phyloP scores from a whole-genome alignment of 352 stramenopile genomes.

The Phytophthora hybrid region DNA sequence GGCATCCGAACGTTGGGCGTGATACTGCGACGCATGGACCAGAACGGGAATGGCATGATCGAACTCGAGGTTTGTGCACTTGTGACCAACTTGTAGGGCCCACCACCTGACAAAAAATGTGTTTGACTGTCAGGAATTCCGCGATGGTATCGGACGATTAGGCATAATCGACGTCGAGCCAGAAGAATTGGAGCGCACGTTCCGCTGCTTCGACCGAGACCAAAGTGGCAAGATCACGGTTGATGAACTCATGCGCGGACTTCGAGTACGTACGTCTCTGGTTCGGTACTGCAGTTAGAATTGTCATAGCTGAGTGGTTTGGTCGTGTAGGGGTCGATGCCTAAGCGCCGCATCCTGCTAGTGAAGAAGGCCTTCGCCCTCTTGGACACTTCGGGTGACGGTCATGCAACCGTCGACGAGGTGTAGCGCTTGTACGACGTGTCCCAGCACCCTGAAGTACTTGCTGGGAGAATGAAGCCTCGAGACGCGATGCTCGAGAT shows the following conservation, averaged over 20 bases:
- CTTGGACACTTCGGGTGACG: slow-evolving; percentile 75
- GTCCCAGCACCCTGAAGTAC: slow-evolving; percentile 84
- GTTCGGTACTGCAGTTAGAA: background rate
- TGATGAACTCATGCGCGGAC: slow-evolving; percentile 89
- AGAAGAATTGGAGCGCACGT: slow-evolving; percentile 60
- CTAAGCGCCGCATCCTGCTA: slow-evolving; percentile 80
- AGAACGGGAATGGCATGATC: slow-evolving; percentile 79
- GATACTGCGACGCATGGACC: slow-evolving; percentile 79
- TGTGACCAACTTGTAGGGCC: background rate
- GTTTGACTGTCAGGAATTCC: slow-evolving; percentile 56
- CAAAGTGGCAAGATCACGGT: slow-evolving; percentile 85
- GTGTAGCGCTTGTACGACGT: slow-evolving; percentile 79
- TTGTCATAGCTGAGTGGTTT: background rate
- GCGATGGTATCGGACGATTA: slow-evolving; percentile 58
- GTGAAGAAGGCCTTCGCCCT: slow-evolving; percentile 86
- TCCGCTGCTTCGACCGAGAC: slow-evolving; percentile 86
- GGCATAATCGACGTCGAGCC: slow-evolving; percentile 48
- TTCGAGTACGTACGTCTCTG: slow-evolving; percentile 73
- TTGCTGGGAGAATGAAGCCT: slow-evolving; percentile 63
- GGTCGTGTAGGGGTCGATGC: slow-evolving; percentile 67
- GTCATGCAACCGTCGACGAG: slow-evolving; percentile 71
- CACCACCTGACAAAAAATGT: background rate
- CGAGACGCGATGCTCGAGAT: slow-evolving; percentile 85
- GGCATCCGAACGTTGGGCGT: slow-evolving; percentile 75
- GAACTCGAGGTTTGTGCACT: slow-evolving; percentile 56